A percentile compares a stretch with the other conserved stretches of the same genome.
Conservation (phyloP, 768 basidiomycete genomes). For the Crepidotus variabilis region DNA sequence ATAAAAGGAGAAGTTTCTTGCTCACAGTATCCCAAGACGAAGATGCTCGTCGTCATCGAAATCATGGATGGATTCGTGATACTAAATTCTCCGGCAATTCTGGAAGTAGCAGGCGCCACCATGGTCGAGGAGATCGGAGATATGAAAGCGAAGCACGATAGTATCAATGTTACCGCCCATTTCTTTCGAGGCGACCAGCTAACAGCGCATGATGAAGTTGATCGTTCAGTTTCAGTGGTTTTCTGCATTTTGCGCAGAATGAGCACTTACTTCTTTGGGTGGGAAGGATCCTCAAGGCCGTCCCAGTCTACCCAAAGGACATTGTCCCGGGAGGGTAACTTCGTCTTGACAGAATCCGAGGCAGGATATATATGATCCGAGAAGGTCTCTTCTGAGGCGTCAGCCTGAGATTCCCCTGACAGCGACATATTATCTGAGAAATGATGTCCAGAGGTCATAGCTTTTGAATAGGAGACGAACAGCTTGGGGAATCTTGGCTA, state of each 20-base stretch:
- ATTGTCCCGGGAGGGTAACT: not conserved
- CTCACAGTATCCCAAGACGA: conserved; percentile 53
- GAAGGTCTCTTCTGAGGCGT: not conserved
- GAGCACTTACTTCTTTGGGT: conserved; percentile 56
- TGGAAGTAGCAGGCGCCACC: conserved; percentile 59
- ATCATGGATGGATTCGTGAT: conserved; percentile 45
- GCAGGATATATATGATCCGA: not conserved
- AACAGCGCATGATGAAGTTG: not conserved
- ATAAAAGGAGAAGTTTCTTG: not conserved
- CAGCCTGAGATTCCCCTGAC: not conserved
- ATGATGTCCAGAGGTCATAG: too few relatives aligned
- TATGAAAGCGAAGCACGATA: conserved; percentile 68
- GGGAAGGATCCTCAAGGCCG: conserved; percentile 52
- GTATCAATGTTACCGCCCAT: conserved; percentile 60
- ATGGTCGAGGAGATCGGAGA: conserved; percentile 69
- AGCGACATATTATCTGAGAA: not conserved
- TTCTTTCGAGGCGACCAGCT: conserved; percentile 59
- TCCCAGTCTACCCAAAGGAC: conserved; percentile 51
- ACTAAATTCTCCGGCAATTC: conserved; percentile 50
- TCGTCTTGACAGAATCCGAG: not conserved
- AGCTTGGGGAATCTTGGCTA: too few relatives aligned
- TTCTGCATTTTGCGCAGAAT: too few relatives aligned
- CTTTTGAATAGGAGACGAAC: too few relatives aligned
- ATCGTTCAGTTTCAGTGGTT: too few relatives aligned
- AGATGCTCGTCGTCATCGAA: conserved; percentile 56